A percentile compares a stretch with the other conserved stretches of the same genome.
Evolutionary conservation across 805 yeast species (phyloP).

Genomic region (Geotrichum ghanense): DNA sequence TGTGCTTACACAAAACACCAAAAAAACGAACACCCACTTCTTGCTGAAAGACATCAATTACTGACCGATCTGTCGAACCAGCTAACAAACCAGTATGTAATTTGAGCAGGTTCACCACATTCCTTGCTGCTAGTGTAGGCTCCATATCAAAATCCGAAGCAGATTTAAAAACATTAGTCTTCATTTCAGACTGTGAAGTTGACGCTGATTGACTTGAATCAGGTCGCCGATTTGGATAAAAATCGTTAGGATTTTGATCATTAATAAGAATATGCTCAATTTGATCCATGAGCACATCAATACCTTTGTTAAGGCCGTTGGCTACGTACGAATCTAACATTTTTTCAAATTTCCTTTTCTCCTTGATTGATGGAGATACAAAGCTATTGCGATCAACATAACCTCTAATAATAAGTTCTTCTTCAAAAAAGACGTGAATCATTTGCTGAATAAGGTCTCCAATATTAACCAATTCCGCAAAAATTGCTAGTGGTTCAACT

Average conservation of each 20-base stretch:
- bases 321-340: conserved; percentile 83
- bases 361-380: conserved; percentile 61
- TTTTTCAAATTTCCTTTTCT: conserved; percentile 72
- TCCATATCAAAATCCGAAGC: conserved; percentile 23
- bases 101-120: conserved; percentile 49
- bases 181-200: background rate
- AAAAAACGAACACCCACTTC: conserved; percentile 87
- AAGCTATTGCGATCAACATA: conserved; percentile 70
- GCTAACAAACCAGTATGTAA: conserved; percentile 63
- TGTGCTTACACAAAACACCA: conserved; percentile 58
- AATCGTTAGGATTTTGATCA: conserved; percentile 49
- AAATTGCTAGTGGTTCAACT: conserved; percentile 77
- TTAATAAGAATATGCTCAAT: conserved; percentile 51
- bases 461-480: conserved; percentile 82
- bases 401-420: conserved; percentile 49
- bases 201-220: conserved; percentile 11
- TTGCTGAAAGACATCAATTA: conserved; percentile 86
- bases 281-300: conserved; percentile 77
- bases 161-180: background rate
- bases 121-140: conserved; percentile 55
- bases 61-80: conserved; percentile 77
- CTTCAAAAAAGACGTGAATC: conserved; percentile 82
- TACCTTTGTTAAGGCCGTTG: conserved; percentile 84
- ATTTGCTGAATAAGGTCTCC: conserved; percentile 90
- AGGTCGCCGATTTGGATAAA: conserved; percentile 35